phyloP scores from a whole-genome alignment of 2,329 filamentous ascomycete species.

The Trichoderma guizhouense region DNA sequence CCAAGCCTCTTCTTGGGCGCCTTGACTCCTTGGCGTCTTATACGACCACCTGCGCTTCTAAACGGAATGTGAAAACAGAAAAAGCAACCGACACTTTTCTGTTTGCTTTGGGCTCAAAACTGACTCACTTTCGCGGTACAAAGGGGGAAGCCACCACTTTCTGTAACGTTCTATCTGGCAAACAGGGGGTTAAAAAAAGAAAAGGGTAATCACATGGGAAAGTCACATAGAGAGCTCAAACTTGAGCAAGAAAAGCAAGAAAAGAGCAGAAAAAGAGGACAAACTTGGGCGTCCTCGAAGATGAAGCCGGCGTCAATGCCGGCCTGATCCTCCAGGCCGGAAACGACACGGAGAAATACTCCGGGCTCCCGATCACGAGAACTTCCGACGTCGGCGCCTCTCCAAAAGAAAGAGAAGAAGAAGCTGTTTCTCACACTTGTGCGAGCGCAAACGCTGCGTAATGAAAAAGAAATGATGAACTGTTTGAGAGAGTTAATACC shows the following conservation, averaged over 20 bases:
- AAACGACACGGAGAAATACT: neutral
- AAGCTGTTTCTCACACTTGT: neutral
- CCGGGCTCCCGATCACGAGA: constrained; percentile 6
- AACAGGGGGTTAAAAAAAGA: neutral
- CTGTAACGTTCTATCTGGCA: neutral
- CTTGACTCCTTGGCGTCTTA: neutral
- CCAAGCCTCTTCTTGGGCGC: neutral
- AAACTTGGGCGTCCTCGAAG: neutral
- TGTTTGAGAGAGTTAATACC: neutral
- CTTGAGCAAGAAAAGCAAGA: neutral
- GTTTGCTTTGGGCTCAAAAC: neutral
- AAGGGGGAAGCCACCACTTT: neutral
- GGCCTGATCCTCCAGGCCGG: neutral
- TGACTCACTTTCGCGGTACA: neutral
- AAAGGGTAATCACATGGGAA: neutral
- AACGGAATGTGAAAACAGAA: neutral
- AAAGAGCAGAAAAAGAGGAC: neutral
- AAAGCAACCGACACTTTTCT: neutral
- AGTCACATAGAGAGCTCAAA: neutral
- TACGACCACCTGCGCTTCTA: neutral
- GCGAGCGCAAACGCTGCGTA: neutral
- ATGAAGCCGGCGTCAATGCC: neutral
- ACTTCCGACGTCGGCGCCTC: neutral
- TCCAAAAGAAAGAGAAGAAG: neutral
- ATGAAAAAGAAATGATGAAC: neutral